These are phyloP conservation scores for Geoglossum cookeanum DNA, from an alignment of 2,329 filamentous ascomycete genomes.

Conservation along the genomic window DNA sequence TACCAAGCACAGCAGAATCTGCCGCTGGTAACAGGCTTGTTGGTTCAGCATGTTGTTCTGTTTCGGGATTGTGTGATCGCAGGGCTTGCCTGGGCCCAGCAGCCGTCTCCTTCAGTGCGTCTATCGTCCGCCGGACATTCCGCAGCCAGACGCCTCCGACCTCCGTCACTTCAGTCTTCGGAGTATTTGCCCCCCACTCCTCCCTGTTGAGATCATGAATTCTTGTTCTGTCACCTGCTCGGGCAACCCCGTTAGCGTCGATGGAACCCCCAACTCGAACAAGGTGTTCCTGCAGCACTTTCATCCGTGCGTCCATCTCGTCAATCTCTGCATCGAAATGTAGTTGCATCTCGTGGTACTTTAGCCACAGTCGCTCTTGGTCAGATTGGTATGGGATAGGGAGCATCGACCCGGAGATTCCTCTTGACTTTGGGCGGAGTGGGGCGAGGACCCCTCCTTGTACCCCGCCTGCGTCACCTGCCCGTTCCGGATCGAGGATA, in stretches of 20 bases:
- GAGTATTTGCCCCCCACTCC: not conserved
- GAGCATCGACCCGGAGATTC: not conserved
- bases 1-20: not conserved
- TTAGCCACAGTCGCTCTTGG: not conserved
- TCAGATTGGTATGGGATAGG: not conserved
- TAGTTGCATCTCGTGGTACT: conserved; percentile 1
- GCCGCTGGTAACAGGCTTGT: not conserved
- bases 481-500: not conserved
- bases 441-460: not conserved
- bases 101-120: not conserved
- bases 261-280: not conserved
- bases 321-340: not conserved
- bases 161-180: not conserved
- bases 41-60: not conserved
- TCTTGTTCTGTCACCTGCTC: not conserved
- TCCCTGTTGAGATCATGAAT: not conserved
- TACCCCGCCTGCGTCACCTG: not conserved
- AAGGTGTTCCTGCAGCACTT: not conserved
- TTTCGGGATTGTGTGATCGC: not conserved
- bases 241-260: not conserved
- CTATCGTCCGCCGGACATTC: not conserved
- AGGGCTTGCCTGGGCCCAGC: not conserved
- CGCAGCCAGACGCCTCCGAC: not conserved
- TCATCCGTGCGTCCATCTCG: not conserved
- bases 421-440: not conserved